These are phyloP conservation scores for Monosporozyma servazzii DNA, from an alignment of 805 yeast genomes.

Conservation along the genomic window DNA sequence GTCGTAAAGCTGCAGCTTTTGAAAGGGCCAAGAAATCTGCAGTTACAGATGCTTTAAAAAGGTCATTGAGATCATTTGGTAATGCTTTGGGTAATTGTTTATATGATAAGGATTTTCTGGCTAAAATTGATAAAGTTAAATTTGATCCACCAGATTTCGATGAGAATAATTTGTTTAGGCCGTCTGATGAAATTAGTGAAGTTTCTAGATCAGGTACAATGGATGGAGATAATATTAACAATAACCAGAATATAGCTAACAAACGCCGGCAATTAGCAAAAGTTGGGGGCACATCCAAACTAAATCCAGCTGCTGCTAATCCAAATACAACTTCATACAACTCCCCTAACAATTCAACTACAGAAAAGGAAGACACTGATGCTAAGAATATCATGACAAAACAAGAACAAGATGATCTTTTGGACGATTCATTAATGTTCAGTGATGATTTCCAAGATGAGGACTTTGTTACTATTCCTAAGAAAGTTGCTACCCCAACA, in stretches of 20 bases:
- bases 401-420: constrained; percentile 26
- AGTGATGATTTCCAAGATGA: constrained; percentile 39
- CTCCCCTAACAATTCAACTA: neutral
- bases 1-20: constrained; percentile 63
- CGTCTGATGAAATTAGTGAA: constrained; percentile 28
- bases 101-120: constrained; percentile 63
- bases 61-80: constrained; percentile 74
- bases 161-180: constrained; percentile 34
- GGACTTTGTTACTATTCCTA: constrained; percentile 19
- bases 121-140: constrained; percentile 34
- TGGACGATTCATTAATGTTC: constrained; percentile 47
- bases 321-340: neutral
- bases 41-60: constrained; percentile 69
- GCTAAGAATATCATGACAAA: neutral
- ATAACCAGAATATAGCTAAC: constrained; percentile 1
- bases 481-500: constrained; percentile 26
- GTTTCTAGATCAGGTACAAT: constrained; percentile 22
- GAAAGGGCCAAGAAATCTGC: constrained; percentile 82
- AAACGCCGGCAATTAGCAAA: constrained; percentile 21
- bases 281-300: constrained; percentile 3
- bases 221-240: constrained; percentile 7
- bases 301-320: neutral
- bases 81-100: constrained; percentile 77
- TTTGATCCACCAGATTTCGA: constrained; percentile 39
- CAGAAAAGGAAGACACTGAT: neutral